These are phyloP conservation scores for Grosmannia clavigera DNA, from an alignment of 2,329 filamentous ascomycete genomes.

Conservation along the genomic window DNA sequence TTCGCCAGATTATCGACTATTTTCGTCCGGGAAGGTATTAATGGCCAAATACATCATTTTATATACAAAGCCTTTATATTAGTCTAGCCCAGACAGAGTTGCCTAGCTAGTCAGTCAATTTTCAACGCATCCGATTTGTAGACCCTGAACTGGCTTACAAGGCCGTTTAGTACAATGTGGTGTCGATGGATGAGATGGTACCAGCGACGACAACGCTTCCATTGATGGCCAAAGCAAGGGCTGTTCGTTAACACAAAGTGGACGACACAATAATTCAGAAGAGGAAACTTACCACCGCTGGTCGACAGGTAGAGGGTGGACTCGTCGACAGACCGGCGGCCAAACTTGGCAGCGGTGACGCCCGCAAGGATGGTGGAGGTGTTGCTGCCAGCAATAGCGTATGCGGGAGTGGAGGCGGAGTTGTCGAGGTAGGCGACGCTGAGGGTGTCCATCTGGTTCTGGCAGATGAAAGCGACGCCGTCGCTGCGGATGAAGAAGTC, in stretches of 20 bases:
- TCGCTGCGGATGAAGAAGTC: slow-evolving; percentile 14
- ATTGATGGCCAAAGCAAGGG: slow-evolving; percentile 27
- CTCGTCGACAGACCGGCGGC: not conserved
- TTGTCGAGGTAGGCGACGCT: slow-evolving; percentile 12
- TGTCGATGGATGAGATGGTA: slow-evolving; percentile 19
- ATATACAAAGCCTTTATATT: too few relatives aligned
- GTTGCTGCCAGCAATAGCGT: slow-evolving; percentile 2
- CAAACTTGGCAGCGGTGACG: slow-evolving; percentile 4
- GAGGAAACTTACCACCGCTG: not conserved
- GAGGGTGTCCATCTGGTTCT: slow-evolving; percentile 6
- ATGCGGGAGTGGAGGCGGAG: slow-evolving; percentile 6
- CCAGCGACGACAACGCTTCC: slow-evolving; percentile 25
- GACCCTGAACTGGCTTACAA: too few relatives aligned
- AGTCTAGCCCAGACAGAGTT: too few relatives aligned
- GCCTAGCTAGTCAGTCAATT: too few relatives aligned
- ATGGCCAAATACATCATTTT: too few relatives aligned
- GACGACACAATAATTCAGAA: slow-evolving; percentile 11
- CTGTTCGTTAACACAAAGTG: slow-evolving; percentile 26
- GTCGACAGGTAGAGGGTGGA: slow-evolving; percentile 1
- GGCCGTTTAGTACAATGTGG: not conserved
- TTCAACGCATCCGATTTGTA: too few relatives aligned
- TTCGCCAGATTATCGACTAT: too few relatives aligned
- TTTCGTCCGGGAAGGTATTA: too few relatives aligned
- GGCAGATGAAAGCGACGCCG: slow-evolving; percentile 11
- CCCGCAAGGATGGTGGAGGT: not conserved